A percentile compares a stretch with the other conserved stretches of the same genome.
Evolutionary conservation across 139 green algal genomes (phyloP).

Genomic region (Asterochloris erici): DNA sequence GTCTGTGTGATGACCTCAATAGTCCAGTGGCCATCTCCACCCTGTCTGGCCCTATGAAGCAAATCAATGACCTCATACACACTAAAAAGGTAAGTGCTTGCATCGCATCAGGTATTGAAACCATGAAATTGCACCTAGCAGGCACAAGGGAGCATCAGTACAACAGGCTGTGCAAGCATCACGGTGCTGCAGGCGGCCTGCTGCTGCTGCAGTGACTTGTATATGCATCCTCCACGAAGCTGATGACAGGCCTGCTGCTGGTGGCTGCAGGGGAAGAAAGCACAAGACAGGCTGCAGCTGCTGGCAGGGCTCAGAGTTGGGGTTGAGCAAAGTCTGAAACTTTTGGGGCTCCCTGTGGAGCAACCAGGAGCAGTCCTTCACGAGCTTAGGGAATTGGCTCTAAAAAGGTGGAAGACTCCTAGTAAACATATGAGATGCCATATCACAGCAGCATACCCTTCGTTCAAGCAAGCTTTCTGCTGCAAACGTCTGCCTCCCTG

Average conservation of each 20-base stretch:
- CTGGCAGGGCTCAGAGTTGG: slow-evolving; percentile 23
- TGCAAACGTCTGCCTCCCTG: not conserved
- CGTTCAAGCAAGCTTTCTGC: not conserved
- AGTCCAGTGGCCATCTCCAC: slow-evolving; percentile 68
- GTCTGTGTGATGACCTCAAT: slow-evolving; percentile 76
- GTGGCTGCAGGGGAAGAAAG: slow-evolving; percentile 45
- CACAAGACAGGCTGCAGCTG: slow-evolving; percentile 26
- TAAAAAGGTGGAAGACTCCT: slow-evolving; percentile 41
- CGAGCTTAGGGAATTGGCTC: slow-evolving; percentile 63
- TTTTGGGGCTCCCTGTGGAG: slow-evolving; percentile 40
- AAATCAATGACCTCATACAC: slow-evolving; percentile 77
- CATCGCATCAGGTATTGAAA: too few relatives aligned
- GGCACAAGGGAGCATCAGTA: too few relatives aligned
- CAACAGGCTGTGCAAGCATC: too few relatives aligned
- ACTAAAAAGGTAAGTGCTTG: slow-evolving; percentile 42
- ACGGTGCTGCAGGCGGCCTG: too few relatives aligned
- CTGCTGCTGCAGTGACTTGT: too few relatives aligned
- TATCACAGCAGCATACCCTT: too few relatives aligned
- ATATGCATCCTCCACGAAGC: too few relatives aligned
- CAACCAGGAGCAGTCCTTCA: slow-evolving; percentile 29
- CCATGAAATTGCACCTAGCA: too few relatives aligned
- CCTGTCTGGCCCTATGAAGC: slow-evolving; percentile 77
- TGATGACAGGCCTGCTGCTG: too few relatives aligned
- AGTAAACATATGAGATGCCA: not conserved
- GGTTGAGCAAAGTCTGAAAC: slow-evolving; percentile 21